These are phyloP conservation scores for Plectranthus barbatus DNA, from an alignment of 257 asterid genomes.

Conservation along the genomic window DNA sequence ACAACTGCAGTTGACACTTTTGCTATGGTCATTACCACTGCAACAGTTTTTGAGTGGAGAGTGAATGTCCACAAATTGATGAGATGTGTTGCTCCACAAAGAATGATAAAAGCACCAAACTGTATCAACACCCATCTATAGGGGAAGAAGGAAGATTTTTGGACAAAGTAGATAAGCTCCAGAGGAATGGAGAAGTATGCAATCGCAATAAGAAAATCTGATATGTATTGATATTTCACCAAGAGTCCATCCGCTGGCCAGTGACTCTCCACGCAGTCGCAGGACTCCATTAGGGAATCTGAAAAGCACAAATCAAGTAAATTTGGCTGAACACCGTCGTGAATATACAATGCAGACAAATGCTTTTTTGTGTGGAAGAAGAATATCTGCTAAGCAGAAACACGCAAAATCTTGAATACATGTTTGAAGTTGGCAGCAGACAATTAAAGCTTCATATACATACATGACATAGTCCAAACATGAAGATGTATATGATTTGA, in stretches of 20 bases:
- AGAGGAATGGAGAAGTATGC: slow-evolving; percentile 72
- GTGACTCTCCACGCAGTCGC: slow-evolving; percentile 60
- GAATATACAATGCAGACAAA: neutral
- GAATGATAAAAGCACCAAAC: slow-evolving; percentile 65
- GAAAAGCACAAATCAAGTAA: slow-evolving; percentile 8
- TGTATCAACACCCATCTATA: slow-evolving; percentile 75
- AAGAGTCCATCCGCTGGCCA: slow-evolving; percentile 61
- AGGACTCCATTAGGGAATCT: slow-evolving; percentile 43
- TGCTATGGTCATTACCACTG: slow-evolving; percentile 51
- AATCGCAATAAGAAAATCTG: slow-evolving; percentile 59
- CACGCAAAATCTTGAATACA: too few species aligned
- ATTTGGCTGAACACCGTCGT: neutral
- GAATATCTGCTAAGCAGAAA: neutral
- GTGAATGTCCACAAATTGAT: slow-evolving; percentile 63
- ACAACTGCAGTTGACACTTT: slow-evolving; percentile 61
- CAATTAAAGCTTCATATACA: too few species aligned
- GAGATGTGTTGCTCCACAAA: slow-evolving; percentile 75
- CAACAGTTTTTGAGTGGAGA: slow-evolving; percentile 55
- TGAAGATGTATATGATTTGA: neutral
- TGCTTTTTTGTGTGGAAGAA: neutral
- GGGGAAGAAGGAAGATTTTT: slow-evolving; percentile 58
- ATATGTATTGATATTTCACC: slow-evolving; percentile 57
- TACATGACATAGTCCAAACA: too few species aligned
- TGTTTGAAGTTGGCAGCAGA: too few species aligned
- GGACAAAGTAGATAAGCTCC: slow-evolving; percentile 67